Evolutionary conservation across 345 rosid species (phyloP).

Genomic region (Carallia pectinifolia): DNA sequence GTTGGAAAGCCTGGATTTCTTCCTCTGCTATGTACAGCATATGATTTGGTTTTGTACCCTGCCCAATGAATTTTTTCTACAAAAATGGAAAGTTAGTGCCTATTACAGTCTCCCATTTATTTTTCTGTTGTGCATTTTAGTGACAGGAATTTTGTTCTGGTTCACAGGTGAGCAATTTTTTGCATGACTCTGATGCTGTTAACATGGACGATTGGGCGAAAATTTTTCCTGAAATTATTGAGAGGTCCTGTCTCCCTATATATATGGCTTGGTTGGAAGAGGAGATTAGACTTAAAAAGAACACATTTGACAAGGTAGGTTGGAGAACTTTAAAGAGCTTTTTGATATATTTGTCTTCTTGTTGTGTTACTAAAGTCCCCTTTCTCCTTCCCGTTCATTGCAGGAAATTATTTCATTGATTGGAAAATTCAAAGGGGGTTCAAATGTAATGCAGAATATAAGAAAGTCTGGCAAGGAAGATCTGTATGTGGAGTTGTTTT

Average conservation of each 20-base stretch:
- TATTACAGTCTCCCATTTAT: conserved; percentile 1
- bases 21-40: neutral
- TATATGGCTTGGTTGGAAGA: conserved; percentile 65
- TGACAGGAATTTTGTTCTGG: conserved; percentile 10
- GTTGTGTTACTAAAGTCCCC: neutral
- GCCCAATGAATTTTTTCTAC: neutral
- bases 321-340: conserved; percentile 4
- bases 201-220: conserved; percentile 50
- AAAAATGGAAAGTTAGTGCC: neutral
- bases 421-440: conserved; percentile 63
- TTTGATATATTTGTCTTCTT: neutral
- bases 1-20: neutral
- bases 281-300: conserved; percentile 48
- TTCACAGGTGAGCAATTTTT: conserved; percentile 56
- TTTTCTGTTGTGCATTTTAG: conserved; percentile 3
- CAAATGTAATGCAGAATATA: conserved; percentile 51
- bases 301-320: conserved; percentile 44
- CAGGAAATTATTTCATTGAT: conserved; percentile 58
- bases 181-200: conserved; percentile 20
- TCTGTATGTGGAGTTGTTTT: conserved; percentile 74
- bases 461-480: conserved; percentile 76
- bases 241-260: conserved; percentile 47
- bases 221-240: conserved; percentile 44
- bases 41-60: neutral
- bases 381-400: conserved; percentile 2